phyloP scores from a whole-genome alignment of 805 yeast genomes.

The Cyberlindnera galapagoensis region DNA sequence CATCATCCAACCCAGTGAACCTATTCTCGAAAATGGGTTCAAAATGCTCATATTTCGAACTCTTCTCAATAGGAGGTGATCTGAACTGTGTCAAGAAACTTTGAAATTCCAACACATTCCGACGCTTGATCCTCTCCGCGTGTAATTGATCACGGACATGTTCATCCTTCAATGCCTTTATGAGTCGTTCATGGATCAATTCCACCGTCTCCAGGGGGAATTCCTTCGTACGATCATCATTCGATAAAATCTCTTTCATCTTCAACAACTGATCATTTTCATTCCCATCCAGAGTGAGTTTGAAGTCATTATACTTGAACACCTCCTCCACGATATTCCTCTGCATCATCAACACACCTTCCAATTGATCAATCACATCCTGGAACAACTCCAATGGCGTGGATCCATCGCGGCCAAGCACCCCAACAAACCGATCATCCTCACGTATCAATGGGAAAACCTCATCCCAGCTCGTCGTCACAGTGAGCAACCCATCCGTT shows the following conservation, averaged over 20 bases:
- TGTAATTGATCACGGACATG: constrained; percentile 18
- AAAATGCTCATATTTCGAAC: constrained; percentile 32
- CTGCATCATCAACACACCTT: constrained; percentile 47
- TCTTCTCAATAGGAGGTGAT: constrained; percentile 19
- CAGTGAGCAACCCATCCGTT: constrained; percentile 30
- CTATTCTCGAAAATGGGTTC: constrained; percentile 24
- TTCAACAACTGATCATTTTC: constrained; percentile 5
- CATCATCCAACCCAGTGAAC: too few relatives aligned
- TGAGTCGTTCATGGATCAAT: constrained; percentile 24
- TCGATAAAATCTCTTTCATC: constrained; percentile 14
- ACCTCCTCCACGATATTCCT: constrained; percentile 52
- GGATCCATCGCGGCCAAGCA: constrained; percentile 76
- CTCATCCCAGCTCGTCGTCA: constrained; percentile 55
- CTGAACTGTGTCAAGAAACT: constrained; percentile 19
- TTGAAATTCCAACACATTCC: constrained; percentile 20
- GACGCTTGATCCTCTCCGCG: constrained; percentile 16
- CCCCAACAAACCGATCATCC: constrained; percentile 48
- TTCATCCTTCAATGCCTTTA: constrained; percentile 21
- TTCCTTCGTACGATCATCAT: constrained; percentile 20
- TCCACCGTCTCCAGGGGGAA: constrained; percentile 25
- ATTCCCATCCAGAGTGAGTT: constrained; percentile 20
- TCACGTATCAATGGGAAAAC: constrained; percentile 43
- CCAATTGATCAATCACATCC: constrained; percentile 63
- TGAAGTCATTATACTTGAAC: constrained; percentile 30
- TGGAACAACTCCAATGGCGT: constrained; percentile 69